These are phyloP conservation scores for Nitzschia palea DNA, from an alignment of 108 stramenopile genomes.

Conservation along the genomic window DNA sequence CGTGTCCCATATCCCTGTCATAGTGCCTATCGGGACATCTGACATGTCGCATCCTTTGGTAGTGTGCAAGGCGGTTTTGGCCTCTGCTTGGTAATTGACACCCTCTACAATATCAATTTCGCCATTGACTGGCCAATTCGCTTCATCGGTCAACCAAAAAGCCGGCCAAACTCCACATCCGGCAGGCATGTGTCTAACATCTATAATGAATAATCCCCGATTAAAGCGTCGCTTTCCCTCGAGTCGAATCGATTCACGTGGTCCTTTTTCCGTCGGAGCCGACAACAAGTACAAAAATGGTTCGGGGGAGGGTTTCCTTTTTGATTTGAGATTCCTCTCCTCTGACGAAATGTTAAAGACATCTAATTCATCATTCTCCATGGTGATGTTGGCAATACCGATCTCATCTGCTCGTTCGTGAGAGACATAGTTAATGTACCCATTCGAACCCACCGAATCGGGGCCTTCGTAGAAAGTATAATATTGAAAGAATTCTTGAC, in stretches of 20 bases:
- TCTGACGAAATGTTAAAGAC: constrained; percentile 17
- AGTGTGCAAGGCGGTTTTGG: constrained; percentile 85
- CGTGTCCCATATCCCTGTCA: constrained; percentile 82
- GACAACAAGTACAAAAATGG: constrained; percentile 79
- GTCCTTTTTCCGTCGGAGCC: constrained; percentile 61
- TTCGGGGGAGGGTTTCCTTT: constrained; percentile 28
- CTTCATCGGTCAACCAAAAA: constrained; percentile 88
- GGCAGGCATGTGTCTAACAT: constrained; percentile 85
- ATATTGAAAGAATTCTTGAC: constrained; percentile 64
- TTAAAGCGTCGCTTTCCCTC: constrained; percentile 79
- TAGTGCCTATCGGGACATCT: constrained; percentile 66
- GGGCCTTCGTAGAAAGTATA: constrained; percentile 80
- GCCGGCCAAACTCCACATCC: constrained; percentile 92
- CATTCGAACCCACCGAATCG: constrained; percentile 80
- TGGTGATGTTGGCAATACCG: constrained; percentile 58
- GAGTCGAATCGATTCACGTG: constrained; percentile 73
- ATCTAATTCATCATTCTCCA: constrained; percentile 46
- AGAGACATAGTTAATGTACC: constrained; percentile 67
- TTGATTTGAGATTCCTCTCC: neutral
- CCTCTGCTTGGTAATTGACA: constrained; percentile 77
- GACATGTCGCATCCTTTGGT: constrained; percentile 81
- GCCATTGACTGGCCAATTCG: constrained; percentile 90
- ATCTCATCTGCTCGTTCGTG: constrained; percentile 45
- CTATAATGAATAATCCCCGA: constrained; percentile 82
- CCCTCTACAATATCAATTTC: constrained; percentile 93